Evolutionary conservation across 495 filamentous ascomycete species (phyloP).

Genomic region (Hyaloscypha finlandica): DNA sequence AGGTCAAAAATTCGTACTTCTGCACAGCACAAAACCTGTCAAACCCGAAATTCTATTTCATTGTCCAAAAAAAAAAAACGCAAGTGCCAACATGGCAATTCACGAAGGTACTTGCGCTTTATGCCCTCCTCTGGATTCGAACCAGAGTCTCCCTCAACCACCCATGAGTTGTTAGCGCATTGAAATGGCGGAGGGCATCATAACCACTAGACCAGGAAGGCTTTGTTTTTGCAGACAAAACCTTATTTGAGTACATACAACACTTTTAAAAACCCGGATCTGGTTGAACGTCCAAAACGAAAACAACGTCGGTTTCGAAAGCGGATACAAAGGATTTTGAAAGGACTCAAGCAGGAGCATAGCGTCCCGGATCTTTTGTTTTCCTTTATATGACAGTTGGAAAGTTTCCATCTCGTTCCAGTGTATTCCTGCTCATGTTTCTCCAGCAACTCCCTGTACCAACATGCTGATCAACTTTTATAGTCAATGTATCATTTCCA

Average conservation of each 20-base stretch:
- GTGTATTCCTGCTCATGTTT: background rate
- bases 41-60: background rate
- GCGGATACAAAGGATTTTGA: background rate
- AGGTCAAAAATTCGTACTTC: slow-evolving; percentile 33
- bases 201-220: background rate
- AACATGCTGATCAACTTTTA: slow-evolving; percentile 29
- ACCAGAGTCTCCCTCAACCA: background rate
- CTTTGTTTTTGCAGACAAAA: background rate
- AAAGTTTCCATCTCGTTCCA: background rate
- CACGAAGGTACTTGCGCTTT: background rate
- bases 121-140: background rate
- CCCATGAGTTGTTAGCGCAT: background rate
- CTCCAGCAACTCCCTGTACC: background rate
- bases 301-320: background rate
- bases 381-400: background rate
- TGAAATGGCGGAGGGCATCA: background rate
- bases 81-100: no score
- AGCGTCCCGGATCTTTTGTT: background rate
- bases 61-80: no score
- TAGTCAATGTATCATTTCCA: slow-evolving; percentile 86
- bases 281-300: background rate
- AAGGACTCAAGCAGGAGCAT: background rate
- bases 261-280: background rate
- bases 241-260: background rate
- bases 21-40: background rate